phyloP scores from a whole-genome alignment of 495 filamentous ascomycete genomes.

The Pyrenopolyporus hunteri region DNA sequence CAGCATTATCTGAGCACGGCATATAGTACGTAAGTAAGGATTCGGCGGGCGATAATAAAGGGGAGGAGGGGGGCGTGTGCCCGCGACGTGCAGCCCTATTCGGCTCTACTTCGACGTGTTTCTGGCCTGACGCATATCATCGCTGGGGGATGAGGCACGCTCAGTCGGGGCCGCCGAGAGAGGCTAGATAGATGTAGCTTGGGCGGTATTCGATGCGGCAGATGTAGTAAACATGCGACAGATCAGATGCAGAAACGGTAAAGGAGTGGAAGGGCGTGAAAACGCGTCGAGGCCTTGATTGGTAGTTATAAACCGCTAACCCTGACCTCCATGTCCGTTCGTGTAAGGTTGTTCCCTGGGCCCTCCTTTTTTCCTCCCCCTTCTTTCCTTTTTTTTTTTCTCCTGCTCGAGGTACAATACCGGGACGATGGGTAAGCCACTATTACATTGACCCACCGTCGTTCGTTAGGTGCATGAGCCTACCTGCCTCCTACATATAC shows the following conservation, averaged over 20 bases:
- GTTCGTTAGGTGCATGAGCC: no score
- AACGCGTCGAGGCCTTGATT: constrained; percentile 14
- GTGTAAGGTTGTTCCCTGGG: constrained; percentile 22
- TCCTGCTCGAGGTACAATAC: constrained; percentile 23
- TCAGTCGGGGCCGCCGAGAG: constrained; percentile 7
- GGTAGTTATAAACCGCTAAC: constrained; percentile 8
- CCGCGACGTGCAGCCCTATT: no score
- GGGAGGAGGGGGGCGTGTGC: no score
- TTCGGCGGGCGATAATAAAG: no score
- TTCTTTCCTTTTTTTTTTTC: not conserved
- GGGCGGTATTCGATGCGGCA: constrained; percentile 6
- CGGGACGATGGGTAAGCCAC: constrained; percentile 18
- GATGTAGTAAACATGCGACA: constrained; percentile 6
- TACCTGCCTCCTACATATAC: no score
- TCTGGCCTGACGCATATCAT: no score
- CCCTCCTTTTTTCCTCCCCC: not conserved
- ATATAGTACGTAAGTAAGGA: no score
- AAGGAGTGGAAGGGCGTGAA: not conserved
- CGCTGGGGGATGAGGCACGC: no score
- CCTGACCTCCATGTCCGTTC: constrained; percentile 1
- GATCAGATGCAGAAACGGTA: constrained; percentile 5
- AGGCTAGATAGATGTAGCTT: constrained; percentile 8
- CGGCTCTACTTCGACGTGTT: constrained; percentile 14
- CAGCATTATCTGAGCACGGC: no score
- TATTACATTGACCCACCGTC: not conserved